A percentile compares a stretch with the other conserved stretches of the same genome.
phyloP scores from a whole-genome alignment of 2,329 filamentous ascomycete genomes.

The Aschersonia sp. region DNA sequence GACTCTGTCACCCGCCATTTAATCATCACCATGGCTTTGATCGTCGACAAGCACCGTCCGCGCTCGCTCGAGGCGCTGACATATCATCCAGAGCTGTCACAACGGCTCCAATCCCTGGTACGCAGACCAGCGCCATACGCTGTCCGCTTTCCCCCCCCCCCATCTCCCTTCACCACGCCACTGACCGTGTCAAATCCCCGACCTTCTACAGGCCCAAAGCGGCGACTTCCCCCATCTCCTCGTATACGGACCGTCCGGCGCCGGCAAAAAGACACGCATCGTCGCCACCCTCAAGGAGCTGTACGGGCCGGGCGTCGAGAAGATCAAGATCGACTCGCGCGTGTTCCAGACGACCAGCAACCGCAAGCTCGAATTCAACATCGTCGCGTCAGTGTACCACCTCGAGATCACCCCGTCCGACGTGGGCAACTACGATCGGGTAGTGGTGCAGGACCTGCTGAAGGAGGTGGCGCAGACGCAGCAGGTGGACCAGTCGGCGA shows the following conservation, averaged over 20 bases:
- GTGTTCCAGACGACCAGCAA: conserved; percentile 93
- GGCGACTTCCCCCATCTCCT: conserved; percentile 96
- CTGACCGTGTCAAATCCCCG: neutral
- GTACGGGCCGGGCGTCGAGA: conserved; percentile 93
- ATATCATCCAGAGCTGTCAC: conserved; percentile 82
- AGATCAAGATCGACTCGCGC: conserved; percentile 97
- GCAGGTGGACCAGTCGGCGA: conserved; percentile 86
- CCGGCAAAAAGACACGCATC: conserved; percentile 95
- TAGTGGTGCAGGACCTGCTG: conserved; percentile 86
- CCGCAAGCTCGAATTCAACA: conserved; percentile 98
- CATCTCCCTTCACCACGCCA: neutral
- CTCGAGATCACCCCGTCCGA: conserved; percentile 97
- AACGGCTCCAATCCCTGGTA: conserved; percentile 73
- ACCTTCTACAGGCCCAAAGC: conserved; percentile 60
- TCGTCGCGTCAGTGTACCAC: conserved; percentile 93
- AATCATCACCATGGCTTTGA: conserved; percentile 42
- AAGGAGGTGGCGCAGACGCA: conserved; percentile 99
- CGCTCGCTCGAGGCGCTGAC: conserved; percentile 64
- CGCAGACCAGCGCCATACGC: neutral
- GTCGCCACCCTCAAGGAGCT: conserved; percentile 91
- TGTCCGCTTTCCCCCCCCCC: neutral
- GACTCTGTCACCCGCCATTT: conserved; percentile 4
- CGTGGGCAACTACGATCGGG: conserved; percentile 89
- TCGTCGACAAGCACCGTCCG: conserved; percentile 60
- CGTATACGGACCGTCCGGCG: conserved; percentile 90